Evolutionary conservation across 805 yeast species (phyloP), one percentile per base, ranked within the genome.

Genomic region (Suhomyces sp.): DNA sequence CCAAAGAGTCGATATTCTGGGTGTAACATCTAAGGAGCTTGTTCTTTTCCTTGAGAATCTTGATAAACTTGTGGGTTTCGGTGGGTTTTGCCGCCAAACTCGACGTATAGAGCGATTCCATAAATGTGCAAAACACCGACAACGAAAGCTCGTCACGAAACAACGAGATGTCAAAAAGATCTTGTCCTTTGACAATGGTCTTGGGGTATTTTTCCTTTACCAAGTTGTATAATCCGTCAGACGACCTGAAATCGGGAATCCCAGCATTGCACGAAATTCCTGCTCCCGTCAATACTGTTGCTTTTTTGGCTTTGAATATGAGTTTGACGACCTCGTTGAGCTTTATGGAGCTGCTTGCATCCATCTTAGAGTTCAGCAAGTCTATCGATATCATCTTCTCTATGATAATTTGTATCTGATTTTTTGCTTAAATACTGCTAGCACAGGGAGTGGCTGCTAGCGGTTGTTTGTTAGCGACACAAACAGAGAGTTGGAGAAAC

Each of bases 201-300:
- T 76, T 77, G 1, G 92, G 87, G 58, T 81, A 79, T 56, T 80
- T 81, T 17, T 71, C 66, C 62, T 86, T 89, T 29, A 86, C 88
- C 69, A 84, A 65, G 53, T 86, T 84, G 70, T 93, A 92, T 8
- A 92, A 77, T 2, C 98, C 98, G 58, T 86, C 82, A 8, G 84
- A 74, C 3, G 96, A 87, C 51, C 98, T 78, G 66, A 92, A 92
- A 65, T 93, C 98, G 3, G 99, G 99, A 45, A 93, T 94, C 0
- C 99, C 98, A 1, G 98, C 97, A 64, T 88, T 89, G 65, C 97
- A 90, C 13, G 97, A 89, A 53, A 93, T 90, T 0, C 99, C 99
- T 2, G 99, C 99, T 6, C 99, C 98, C 0, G 97, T 91, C 50
- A 92, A 73, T 3, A 88, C 77, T 19, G 87, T 76, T n/a, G 85